A percentile compares a stretch with the other conserved stretches of the same genome.
Conservation (phyloP, 2,329 filamentous ascomycete species). For the Trichoderma sp. region DNA sequence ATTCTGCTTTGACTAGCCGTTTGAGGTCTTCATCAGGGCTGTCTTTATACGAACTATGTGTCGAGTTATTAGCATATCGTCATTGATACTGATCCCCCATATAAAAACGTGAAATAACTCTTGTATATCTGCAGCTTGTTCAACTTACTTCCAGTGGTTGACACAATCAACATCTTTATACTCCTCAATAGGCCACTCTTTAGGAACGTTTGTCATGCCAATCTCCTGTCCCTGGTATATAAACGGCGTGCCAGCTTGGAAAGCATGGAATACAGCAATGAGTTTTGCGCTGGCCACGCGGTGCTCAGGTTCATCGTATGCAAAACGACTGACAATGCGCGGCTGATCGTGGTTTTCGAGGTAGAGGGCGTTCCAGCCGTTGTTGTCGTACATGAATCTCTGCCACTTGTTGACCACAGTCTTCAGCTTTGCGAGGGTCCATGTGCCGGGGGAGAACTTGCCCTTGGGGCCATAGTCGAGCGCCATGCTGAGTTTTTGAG, state of each 20-base stretch:
- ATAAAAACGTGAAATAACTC: too few relatives aligned
- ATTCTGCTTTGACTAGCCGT: conserved; percentile 46
- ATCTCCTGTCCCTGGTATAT: conserved; percentile 74
- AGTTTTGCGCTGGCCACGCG: conserved; percentile 60
- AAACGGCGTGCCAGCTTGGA: conserved; percentile 66
- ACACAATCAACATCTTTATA: conserved; percentile 70
- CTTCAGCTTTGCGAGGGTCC: conserved; percentile 57
- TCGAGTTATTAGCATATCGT: conserved; percentile 9
- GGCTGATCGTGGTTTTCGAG: conserved; percentile 70
- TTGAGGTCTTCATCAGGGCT: conserved; percentile 46
- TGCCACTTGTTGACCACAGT: conserved; percentile 61
- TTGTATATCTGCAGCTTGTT: too few relatives aligned
- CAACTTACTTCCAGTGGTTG: conserved; percentile 53
- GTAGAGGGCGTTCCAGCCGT: conserved; percentile 68
- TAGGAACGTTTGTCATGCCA: conserved; percentile 67
- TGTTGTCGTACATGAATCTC: conserved; percentile 60
- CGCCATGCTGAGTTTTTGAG: conserved; percentile 46
- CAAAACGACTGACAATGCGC: conserved; percentile 61
- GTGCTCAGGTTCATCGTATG: conserved; percentile 53
- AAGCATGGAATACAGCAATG: conserved; percentile 59
- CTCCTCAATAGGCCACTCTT: conserved; percentile 63
- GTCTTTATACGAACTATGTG: conserved; percentile 44
- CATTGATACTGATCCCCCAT: too few relatives aligned
- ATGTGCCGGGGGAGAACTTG: conserved; percentile 49
- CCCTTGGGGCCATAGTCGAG: conserved; percentile 52